phyloP scores from a whole-genome alignment of 2,329 filamentous ascomycete species.

The Phymatotrichopsis omnivora region DNA sequence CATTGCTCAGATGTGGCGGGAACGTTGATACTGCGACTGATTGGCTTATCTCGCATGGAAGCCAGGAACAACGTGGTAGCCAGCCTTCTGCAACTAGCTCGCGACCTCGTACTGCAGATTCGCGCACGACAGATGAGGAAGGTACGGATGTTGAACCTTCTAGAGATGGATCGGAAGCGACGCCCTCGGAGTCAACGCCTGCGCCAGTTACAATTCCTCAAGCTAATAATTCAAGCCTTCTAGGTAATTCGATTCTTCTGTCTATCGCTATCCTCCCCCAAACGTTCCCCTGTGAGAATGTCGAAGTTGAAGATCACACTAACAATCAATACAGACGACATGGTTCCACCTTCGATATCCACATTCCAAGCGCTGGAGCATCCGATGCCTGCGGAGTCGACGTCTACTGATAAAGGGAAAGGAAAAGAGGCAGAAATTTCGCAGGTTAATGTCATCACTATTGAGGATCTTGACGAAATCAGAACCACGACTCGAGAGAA shows the following conservation, averaged over 20 bases:
- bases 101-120: constrained; percentile 26
- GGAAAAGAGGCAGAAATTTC: constrained; percentile 25
- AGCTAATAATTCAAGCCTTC: too few relatives aligned
- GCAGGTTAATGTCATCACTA: constrained; percentile 42
- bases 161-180: constrained; percentile 13
- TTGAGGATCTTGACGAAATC: constrained; percentile 70
- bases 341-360: too few relatives aligned
- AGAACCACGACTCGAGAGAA: constrained; percentile 62
- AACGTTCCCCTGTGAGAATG: too few relatives aligned
- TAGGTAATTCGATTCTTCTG: too few relatives aligned
- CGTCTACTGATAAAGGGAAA: constrained; percentile 28
- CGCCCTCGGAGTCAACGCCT: constrained; percentile 1
- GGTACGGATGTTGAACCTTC: constrained; percentile 30
- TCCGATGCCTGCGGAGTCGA: constrained; percentile 11
- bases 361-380: too few relatives aligned
- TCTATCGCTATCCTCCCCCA: too few relatives aligned
- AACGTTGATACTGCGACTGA: constrained; percentile 27
- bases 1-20: constrained; percentile 27
- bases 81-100: constrained; percentile 26
- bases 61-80: constrained; percentile 19
- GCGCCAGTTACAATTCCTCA: constrained; percentile 24
- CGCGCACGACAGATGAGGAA: constrained; percentile 29
- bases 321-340: too few relatives aligned
- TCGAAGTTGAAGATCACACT: too few relatives aligned
- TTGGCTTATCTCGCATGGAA: constrained; percentile 27